Percentiles rank a stretch among this genome's conserved stretches.
Conservation (phyloP, 768 basidiomycete genomes). For the Russula foetens region DNA sequence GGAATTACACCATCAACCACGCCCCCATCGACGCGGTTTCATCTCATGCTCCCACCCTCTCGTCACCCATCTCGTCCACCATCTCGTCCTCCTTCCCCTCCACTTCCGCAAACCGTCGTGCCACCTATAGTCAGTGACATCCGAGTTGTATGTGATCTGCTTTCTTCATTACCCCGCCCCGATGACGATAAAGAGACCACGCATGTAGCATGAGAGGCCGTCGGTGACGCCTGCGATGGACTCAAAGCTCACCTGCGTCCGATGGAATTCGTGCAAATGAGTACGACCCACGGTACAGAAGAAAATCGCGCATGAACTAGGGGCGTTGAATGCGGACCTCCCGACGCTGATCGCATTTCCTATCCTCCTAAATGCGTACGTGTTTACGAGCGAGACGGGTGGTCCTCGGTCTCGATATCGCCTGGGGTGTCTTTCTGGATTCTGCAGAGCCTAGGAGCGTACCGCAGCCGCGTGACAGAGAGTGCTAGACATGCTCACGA, state of each 20-base stretch:
- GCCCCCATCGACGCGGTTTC: slow-evolving; percentile 51
- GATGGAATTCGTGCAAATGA: slow-evolving; percentile 36
- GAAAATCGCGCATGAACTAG: slow-evolving; percentile 36
- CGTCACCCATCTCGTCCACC: slow-evolving; percentile 59
- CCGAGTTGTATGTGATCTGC: slow-evolving; percentile 51
- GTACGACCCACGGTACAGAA: slow-evolving; percentile 15
- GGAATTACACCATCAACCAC: slow-evolving; percentile 46
- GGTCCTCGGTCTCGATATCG: slow-evolving; percentile 47
- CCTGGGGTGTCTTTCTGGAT: slow-evolving; percentile 61
- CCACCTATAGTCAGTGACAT: slow-evolving; percentile 46
- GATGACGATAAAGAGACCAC: slow-evolving; percentile 37
- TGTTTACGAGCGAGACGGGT: slow-evolving; percentile 20
- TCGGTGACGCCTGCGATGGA: slow-evolving; percentile 68
- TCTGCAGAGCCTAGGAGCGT: slow-evolving; percentile 71
- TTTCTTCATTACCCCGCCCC: slow-evolving; percentile 56
- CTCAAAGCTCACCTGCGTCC: slow-evolving; percentile 49
- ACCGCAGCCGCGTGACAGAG: slow-evolving; percentile 49
- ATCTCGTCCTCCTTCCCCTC: slow-evolving; percentile 64
- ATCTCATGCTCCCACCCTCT: slow-evolving; percentile 56
- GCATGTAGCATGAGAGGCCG: slow-evolving; percentile 65
- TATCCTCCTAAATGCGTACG: slow-evolving; percentile 47
- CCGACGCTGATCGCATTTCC: slow-evolving; percentile 72
- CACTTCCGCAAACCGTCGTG: slow-evolving; percentile 28
- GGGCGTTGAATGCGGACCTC: slow-evolving; percentile 49
- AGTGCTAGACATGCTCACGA: slow-evolving; percentile 43